phyloP scores from a whole-genome alignment of 2,329 filamentous ascomycete genomes.

The Macrophomina tecta region DNA sequence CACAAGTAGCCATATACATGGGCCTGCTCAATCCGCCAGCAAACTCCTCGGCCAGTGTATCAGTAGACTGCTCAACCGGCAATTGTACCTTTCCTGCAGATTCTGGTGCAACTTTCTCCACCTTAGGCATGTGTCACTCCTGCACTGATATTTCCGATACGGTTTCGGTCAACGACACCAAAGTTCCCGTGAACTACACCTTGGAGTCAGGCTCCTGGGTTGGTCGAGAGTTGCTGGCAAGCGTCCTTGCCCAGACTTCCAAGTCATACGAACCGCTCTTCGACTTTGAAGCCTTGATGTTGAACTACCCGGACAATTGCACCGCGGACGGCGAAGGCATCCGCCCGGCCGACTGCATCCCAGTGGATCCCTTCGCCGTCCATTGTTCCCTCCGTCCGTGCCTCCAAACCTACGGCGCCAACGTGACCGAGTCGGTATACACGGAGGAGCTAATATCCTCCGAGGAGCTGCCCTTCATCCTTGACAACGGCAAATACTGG shows the following conservation, averaged over 20 bases:
- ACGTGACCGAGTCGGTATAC: neutral
- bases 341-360: neutral
- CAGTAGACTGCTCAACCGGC: slow-evolving; percentile 5
- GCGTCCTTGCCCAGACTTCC: too few species aligned
- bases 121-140: slow-evolving; percentile 8
- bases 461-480: neutral
- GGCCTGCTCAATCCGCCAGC: neutral
- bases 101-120: slow-evolving; percentile 9
- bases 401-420: slow-evolving; percentile 3
- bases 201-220: neutral
- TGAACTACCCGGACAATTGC: neutral
- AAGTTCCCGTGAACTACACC: neutral
- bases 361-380: neutral
- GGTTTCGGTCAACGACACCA: slow-evolving; percentile 1
- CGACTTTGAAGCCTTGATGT: slow-evolving; percentile 15
- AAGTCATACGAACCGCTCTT: neutral
- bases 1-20: slow-evolving; percentile 1
- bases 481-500: neutral
- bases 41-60: neutral
- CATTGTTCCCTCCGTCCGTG: neutral
- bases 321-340: neutral
- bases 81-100: slow-evolving; percentile 17
- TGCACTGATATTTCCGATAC: slow-evolving; percentile 1
- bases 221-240: neutral
- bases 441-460: neutral